Percentiles rank a stretch among this genome's conserved stretches.
These are phyloP conservation scores for Wakefieldia striispora DNA, from an alignment of 768 basidiomycete species.

Conservation along the genomic window DNA sequence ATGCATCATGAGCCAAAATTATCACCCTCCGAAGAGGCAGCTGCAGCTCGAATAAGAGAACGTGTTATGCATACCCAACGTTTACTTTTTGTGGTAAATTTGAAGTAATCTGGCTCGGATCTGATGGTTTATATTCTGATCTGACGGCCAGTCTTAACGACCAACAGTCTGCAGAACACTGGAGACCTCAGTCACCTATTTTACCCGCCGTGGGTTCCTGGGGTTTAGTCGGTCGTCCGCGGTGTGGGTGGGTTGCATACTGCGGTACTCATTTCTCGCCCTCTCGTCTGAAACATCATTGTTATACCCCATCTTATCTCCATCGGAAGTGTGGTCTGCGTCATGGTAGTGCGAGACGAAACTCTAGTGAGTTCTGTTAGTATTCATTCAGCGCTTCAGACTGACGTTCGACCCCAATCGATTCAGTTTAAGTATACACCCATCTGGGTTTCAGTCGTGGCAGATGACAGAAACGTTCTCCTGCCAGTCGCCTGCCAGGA, in stretches of 20 bases:
- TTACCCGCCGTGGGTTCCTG: slow-evolving; percentile 10
- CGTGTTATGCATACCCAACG: background rate
- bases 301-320: slow-evolving; percentile 9
- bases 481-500: background rate
- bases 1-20: slow-evolving; percentile 3
- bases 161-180: slow-evolving; percentile 1
- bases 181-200: slow-evolving; percentile 7
- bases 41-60: background rate
- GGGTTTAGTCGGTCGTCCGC: slow-evolving; percentile 23
- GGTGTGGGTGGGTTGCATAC: slow-evolving; percentile 10
- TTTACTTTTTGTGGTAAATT: background rate
- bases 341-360: background rate
- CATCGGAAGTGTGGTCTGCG: background rate
- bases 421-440: background rate
- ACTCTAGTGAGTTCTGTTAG: background rate
- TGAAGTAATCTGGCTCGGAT: too few relatives aligned
- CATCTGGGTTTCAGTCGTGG: background rate
- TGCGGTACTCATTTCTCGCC: background rate
- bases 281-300: slow-evolving; percentile 10
- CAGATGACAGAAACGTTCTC: background rate
- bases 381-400: slow-evolving; percentile 2
- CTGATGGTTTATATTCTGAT: slow-evolving; percentile 2
- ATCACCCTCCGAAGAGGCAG: background rate
- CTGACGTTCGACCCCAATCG: slow-evolving; percentile 3
- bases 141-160: slow-evolving; percentile 8